These are phyloP conservation scores for Rhizoclosmatium sp. DNA, from an alignment of 192 early-diverging fungal genomes.

Conservation along the genomic window DNA sequence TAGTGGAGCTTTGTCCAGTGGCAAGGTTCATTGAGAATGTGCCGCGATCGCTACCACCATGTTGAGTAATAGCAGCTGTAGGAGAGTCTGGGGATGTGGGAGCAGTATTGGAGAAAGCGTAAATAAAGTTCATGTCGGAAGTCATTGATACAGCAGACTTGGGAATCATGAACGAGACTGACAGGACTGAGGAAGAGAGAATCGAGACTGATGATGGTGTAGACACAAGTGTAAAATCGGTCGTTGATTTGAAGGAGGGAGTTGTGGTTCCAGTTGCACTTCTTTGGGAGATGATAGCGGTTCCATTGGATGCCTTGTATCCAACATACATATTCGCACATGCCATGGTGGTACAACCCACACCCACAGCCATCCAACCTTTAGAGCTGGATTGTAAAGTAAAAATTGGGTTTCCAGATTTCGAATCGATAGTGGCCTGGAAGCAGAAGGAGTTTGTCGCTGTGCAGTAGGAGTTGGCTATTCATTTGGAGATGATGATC, in stretches of 20 bases:
- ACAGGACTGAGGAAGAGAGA: constrained; percentile 18
- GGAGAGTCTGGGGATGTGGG: constrained; percentile 11
- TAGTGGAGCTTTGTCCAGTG: constrained; percentile 10
- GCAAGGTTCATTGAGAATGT: constrained; percentile 27
- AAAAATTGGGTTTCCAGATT: neutral
- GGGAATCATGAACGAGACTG: constrained; percentile 23
- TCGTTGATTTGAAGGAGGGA: constrained; percentile 21
- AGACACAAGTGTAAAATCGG: constrained; percentile 11
- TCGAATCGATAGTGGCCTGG: neutral
- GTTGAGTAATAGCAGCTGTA: constrained; percentile 15
- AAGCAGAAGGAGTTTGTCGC: constrained; percentile 21
- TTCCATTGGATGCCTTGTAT: constrained; percentile 35
- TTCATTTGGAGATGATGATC: neutral
- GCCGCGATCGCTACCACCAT: constrained; percentile 11
- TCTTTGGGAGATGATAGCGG: constrained; percentile 36
- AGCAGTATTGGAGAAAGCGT: constrained; percentile 19
- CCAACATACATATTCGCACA: constrained; percentile 41
- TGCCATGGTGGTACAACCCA: constrained; percentile 40
- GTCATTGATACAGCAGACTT: constrained; percentile 4
- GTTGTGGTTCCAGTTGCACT: constrained; percentile 28
- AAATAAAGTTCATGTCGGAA: constrained; percentile 36
- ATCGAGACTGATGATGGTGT: constrained; percentile 2
- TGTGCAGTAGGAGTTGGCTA: constrained; percentile 5
- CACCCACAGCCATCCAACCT: constrained; percentile 43
- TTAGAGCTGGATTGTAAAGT: constrained; percentile 14